Percentiles rank a stretch among this genome's conserved stretches.
phyloP scores from a whole-genome alignment of 23 red algal species.

The Porphyridium purpureum region DNA sequence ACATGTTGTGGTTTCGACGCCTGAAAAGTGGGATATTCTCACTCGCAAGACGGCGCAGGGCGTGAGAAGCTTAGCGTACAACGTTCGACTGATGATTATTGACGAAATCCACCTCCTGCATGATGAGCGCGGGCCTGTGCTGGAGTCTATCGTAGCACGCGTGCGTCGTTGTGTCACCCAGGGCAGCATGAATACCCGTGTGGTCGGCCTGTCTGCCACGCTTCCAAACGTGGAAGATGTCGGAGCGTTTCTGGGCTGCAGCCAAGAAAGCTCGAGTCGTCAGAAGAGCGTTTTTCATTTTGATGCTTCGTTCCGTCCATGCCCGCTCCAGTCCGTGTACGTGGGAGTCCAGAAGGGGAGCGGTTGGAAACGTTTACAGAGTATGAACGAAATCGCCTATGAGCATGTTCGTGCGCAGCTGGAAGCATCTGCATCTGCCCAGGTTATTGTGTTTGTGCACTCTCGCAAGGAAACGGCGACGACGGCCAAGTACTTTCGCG shows the following conservation, averaged over 20 bases:
- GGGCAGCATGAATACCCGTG: constrained; percentile 15
- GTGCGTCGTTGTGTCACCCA: constrained; percentile 3
- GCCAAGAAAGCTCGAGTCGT: background rate
- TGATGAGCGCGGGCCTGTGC: constrained; percentile 34
- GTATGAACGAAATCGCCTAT: constrained; percentile 61
- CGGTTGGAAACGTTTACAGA: constrained; percentile 13
- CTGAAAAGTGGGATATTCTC: constrained; percentile 99
- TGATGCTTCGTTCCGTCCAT: constrained; percentile 68
- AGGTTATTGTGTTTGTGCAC: constrained; percentile 96
- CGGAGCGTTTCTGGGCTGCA: constrained; percentile 65
- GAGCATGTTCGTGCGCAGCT: constrained; percentile 58
- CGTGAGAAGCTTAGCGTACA: background rate
- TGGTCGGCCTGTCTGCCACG: constrained; percentile 90
- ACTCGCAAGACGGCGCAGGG: constrained; percentile 70
- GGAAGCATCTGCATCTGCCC: background rate
- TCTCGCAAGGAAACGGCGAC: constrained; percentile 66
- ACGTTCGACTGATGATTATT: constrained; percentile 72
- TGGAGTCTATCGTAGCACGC: background rate
- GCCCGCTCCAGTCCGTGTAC: constrained; percentile 60
- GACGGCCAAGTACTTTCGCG: constrained; percentile 44
- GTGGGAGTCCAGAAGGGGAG: constrained; percentile 54
- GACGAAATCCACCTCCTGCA: constrained; percentile 97
- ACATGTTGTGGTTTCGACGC: constrained; percentile 87
- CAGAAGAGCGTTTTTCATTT: constrained; percentile 79
- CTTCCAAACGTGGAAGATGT: constrained; percentile 92